phyloP scores from a whole-genome alignment of 1,284 basidiomycete species.

The Marasmius sp. region DNA sequence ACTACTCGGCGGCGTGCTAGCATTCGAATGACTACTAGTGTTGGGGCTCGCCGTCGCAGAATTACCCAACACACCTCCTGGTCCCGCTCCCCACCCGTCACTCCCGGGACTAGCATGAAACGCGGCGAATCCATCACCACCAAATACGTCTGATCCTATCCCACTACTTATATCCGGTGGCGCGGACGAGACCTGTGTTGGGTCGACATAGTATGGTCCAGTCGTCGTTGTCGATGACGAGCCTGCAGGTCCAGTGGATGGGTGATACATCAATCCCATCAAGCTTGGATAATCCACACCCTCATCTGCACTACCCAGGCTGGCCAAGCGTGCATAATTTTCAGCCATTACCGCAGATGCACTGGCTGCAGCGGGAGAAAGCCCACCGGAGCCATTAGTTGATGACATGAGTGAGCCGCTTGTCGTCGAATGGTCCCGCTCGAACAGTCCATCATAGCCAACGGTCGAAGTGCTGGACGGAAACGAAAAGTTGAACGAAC shows the following conservation, averaged over 20 bases:
- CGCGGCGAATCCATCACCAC: conserved; percentile 34
- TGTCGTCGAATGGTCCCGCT: conserved; percentile 35
- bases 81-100: conserved; percentile 59
- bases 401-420: not conserved
- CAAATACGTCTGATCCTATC: conserved; percentile 29
- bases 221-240: not conserved
- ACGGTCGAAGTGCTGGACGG: conserved; percentile 22
- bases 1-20: conserved; percentile 67
- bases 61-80: conserved; percentile 31
- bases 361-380: conserved; percentile 64
- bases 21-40: conserved; percentile 63
- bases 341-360: conserved; percentile 68
- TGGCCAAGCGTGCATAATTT: conserved; percentile 55
- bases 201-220: conserved; percentile 75
- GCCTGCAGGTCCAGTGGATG: conserved; percentile 18
- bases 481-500: conserved; percentile 78
- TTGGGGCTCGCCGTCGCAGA: conserved; percentile 75
- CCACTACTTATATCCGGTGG: conserved; percentile 28
- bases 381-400: conserved; percentile 27
- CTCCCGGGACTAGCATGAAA: conserved; percentile 76
- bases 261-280: conserved; percentile 58
- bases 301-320: conserved; percentile 39
- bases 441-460: conserved; percentile 70
- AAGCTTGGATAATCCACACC: conserved; percentile 61
- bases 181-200: conserved; percentile 72